Conservation (phyloP, 257 asterid species). For the Primulina eburnea region DNA sequence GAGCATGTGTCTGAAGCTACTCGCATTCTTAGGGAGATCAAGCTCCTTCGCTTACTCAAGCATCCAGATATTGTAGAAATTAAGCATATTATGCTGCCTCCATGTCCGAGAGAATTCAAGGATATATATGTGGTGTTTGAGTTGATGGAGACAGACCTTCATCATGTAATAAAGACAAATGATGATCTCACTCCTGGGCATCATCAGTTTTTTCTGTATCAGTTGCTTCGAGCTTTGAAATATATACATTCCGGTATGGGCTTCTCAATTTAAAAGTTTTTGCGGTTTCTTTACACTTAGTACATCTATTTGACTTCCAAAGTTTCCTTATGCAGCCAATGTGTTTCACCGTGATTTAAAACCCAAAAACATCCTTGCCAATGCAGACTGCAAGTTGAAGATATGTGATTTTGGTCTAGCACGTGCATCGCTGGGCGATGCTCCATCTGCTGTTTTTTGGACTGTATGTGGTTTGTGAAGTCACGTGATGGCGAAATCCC, state of each 20-base stretch:
- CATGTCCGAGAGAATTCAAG: conserved; percentile 91
- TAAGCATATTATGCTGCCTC: conserved; percentile 91
- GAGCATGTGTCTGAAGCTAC: conserved; percentile 98
- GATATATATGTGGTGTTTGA: conserved; percentile 95
- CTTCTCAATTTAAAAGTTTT: conserved; percentile 6
- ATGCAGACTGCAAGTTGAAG: conserved; percentile 96
- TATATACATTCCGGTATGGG: conserved; percentile 83
- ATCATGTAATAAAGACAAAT: conserved; percentile 83
- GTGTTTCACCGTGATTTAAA: conserved; percentile 91
- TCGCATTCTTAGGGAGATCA: conserved; percentile 92
- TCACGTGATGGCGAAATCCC: conserved; percentile 19
- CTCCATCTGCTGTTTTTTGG: conserved; percentile 98
- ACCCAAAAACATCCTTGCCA: conserved; percentile 96
- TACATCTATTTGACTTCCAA: conserved; percentile 8
- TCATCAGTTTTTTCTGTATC: conserved; percentile 91
- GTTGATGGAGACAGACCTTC: conserved; percentile 98
- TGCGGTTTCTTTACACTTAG: not conserved
- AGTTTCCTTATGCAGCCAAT: conserved; percentile 56
- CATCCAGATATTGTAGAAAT: conserved; percentile 97
- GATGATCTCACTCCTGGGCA: conserved; percentile 96
- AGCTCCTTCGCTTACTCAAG: conserved; percentile 81
- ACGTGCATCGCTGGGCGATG: conserved; percentile 88
- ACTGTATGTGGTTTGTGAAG: conserved; percentile 63
- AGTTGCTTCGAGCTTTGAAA: conserved; percentile 90
- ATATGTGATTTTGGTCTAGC: conserved; percentile 99